phyloP scores from a whole-genome alignment of 331 rosid species.

The Arachis monticola region DNA sequence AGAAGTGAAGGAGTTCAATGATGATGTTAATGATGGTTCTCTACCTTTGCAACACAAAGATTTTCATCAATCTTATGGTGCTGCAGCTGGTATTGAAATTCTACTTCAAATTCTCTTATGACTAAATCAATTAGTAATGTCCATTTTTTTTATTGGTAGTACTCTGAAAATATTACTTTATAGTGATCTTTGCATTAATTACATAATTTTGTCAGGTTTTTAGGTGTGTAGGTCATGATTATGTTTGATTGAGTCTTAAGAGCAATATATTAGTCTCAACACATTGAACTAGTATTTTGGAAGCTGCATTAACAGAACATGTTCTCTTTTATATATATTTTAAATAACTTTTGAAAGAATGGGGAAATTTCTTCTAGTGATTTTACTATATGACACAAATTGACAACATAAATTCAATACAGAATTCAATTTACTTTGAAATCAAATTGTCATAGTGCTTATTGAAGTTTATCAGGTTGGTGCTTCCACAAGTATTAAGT shows the following conservation, averaged over 20 bases:
- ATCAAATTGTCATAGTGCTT: too few relatives aligned
- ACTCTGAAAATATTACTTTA: too few relatives aligned
- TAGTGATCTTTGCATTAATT: not conserved
- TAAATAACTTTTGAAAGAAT: too few relatives aligned
- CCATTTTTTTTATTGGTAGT: too few relatives aligned
- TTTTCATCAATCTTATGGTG: not conserved
- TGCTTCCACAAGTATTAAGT: not conserved
- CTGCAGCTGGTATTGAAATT: slow-evolving; percentile 39
- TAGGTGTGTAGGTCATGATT: slow-evolving; percentile 5
- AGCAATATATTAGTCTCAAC: not conserved
- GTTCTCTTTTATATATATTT: too few relatives aligned
- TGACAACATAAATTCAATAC: not conserved
- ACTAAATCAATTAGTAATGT: not conserved
- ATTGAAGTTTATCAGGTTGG: too few relatives aligned
- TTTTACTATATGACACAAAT: not conserved
- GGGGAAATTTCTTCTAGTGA: too few relatives aligned
- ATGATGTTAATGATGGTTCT: not conserved
- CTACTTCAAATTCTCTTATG: not conserved
- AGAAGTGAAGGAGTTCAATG: not conserved
- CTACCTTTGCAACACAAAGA: slow-evolving; percentile 15
- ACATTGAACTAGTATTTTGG: not conserved
- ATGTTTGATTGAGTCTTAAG: not conserved
- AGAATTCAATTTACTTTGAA: too few relatives aligned
- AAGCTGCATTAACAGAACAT: not conserved
- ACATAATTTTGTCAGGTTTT: not conserved